Conservation (phyloP, 805 yeast species). For the Metschnikowia gelsemii region DNA sequence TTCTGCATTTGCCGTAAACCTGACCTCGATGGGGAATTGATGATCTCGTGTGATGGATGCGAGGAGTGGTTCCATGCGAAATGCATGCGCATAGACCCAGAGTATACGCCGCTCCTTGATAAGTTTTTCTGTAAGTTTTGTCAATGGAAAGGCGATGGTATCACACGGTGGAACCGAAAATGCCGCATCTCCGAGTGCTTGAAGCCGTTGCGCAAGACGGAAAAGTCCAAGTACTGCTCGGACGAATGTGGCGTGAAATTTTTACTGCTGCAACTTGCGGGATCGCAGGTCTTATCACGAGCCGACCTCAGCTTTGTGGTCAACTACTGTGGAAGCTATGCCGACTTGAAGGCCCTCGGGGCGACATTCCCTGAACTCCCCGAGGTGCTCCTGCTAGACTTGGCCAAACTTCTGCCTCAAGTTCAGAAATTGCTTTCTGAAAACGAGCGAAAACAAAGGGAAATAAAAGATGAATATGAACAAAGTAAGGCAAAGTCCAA, state of each 20-base stretch:
- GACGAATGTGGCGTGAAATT: slow-evolving; percentile 63
- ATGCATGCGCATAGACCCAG: slow-evolving; percentile 61
- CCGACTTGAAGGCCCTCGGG: slow-evolving; percentile 28
- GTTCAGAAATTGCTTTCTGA: slow-evolving; percentile 22
- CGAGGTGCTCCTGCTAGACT: slow-evolving; percentile 27
- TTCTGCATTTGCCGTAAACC: slow-evolving; percentile 78
- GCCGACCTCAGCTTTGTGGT: slow-evolving; percentile 27
- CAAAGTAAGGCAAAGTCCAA: slow-evolving; percentile 19
- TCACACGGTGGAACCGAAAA: slow-evolving; percentile 70
- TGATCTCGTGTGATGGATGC: slow-evolving; percentile 95
- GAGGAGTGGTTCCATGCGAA: slow-evolving; percentile 92
- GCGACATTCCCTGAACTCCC: slow-evolving; percentile 45
- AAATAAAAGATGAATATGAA: slow-evolving; percentile 21
- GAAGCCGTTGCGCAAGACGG: slow-evolving; percentile 46
- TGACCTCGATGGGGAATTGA: slow-evolving; percentile 71
- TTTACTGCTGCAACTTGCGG: slow-evolving; percentile 31
- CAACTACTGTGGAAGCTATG: slow-evolving; percentile 23
- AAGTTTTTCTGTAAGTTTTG: slow-evolving; percentile 76
- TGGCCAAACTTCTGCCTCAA: slow-evolving; percentile 18
- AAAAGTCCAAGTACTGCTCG: slow-evolving; percentile 68
- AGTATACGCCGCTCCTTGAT: slow-evolving; percentile 55
- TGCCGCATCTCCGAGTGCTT: slow-evolving; percentile 63
- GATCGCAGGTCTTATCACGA: slow-evolving; percentile 17
- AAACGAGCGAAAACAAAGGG: slow-evolving; percentile 8
- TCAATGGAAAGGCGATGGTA: slow-evolving; percentile 49